Base-by-base conservation (phyloP, 306 rosid species). In the Citrullus amarus region DNA sequence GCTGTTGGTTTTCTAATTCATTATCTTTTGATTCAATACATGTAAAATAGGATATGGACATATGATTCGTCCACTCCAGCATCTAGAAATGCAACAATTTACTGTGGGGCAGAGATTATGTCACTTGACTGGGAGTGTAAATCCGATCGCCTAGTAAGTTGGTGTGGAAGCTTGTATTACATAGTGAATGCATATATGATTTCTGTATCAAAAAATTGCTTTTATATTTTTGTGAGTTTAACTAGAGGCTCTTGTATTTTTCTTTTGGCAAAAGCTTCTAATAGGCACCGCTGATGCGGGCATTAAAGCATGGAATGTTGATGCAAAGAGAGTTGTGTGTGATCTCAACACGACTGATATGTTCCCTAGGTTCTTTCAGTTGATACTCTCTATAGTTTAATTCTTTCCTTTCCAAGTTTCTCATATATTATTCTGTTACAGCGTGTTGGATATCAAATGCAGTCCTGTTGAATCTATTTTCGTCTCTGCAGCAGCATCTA, bases 91-190 rank as follows among this genome's bases (percentile, higher is more conserved):
- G 98, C 98, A 78, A 94, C 98, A 76, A 94, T 94, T 63, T 94
- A 92, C 82, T 92, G 98, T 80, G 98, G 97, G 79, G 85, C 98
- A 41, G 96, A 94, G 85, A 88, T 92, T 28, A 75, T 90, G 89
- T 92, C 97, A 6, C 94, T 94, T 79, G 98, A 94, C 79, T 94
- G 97, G 98, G 98, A 94, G 79, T 92, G 96, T 84, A 94, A 94
- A 90, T 94, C 98, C 41, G 96, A 92, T 63, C 94, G 97, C 82
- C 80, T 94, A 91, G 98, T 94, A 94, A 78, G 96, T 73, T 50
- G 43, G 16, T 68, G n/a, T 73, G 28, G 13, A 51, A 48, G 44
- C 77, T 51, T 51, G 41, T 12, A 0, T 53, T 73, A 30, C n/a
- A 17, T 50, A 72, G 28, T 50, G 43, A 50, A 48, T 8, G 3